These are phyloP conservation scores for Pistacia atlantica DNA, from an alignment of 345 rosid genomes.

Conservation along the genomic window DNA sequence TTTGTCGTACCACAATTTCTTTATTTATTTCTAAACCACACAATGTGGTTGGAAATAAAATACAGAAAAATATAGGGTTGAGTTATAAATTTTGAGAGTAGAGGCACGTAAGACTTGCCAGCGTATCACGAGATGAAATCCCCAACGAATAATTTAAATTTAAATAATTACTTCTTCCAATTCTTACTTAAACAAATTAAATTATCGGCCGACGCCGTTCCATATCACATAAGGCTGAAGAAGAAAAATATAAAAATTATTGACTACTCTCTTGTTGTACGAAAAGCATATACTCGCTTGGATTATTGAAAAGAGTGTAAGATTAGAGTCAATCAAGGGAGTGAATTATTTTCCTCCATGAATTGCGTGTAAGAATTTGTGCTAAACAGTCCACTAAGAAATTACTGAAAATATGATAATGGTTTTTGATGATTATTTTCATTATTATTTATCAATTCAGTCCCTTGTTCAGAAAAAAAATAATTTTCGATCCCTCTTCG, in stretches of 20 bases:
- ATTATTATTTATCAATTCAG: constrained; percentile 17
- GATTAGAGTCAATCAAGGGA: background rate
- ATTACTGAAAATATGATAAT: constrained; percentile 10
- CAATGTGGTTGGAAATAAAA: background rate
- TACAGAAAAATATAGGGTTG: background rate
- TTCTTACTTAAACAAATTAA: background rate
- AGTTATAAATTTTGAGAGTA: background rate
- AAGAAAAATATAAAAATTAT: background rate
- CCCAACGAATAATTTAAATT: background rate
- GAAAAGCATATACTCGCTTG: background rate
- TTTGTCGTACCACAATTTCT: too few relatives aligned
- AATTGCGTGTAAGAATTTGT: background rate
- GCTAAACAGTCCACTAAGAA: background rate
- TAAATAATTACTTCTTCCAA: background rate
- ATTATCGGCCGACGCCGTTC: constrained; percentile 18
- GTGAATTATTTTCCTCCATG: background rate
- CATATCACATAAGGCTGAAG: background rate
- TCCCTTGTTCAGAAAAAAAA: constrained; percentile 24
- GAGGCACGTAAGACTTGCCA: background rate
- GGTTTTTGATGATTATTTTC: background rate
- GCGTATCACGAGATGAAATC: constrained; percentile 1
- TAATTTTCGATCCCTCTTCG: constrained; percentile 33
- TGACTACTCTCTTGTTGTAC: background rate
- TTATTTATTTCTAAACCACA: background rate
- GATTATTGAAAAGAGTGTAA: background rate